Evolutionary conservation across 2,329 filamentous ascomycete species (phyloP), one percentile per base, ranked within the genome.

Genomic region (Pezicula radicicola): DNA sequence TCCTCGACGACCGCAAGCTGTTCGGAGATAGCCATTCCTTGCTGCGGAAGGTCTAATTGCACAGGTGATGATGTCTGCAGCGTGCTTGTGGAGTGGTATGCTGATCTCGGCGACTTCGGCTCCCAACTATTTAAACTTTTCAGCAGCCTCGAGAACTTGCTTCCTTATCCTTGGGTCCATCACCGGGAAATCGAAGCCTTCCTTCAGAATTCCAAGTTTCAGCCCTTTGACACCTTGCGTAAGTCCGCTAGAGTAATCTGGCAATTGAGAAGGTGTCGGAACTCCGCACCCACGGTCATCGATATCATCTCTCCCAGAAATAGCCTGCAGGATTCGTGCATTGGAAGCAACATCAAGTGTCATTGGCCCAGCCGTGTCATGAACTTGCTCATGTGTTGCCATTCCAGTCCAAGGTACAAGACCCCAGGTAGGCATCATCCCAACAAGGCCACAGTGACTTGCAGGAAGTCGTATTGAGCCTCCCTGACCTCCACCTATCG

Each of bases 401-500:
- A 78, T 68, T 15, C 50, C 50, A 6, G 50, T 52, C 19, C 30
- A 52, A n/a, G 50, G 50, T 2, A 52, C 50, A 36, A 52, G 50
- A 5, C 50, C 50, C 18, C 28, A 48, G 15, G 48, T 50, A 41
- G 30, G 30, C 30, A 5, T 33, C 30, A 33, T 33, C 30, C 30
- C 46, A 37, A 41, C 30, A 27, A 39, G 16, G 16, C 46, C 46
- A 16, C 33, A 41, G 36, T 40, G 28, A 27, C 18, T 25, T 19
- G 75, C 72, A 8, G 63, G 63, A 9, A 64, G 54, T 16, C 65
- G 51, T 18, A 67, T 63, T 21, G 66, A 71, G 3, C 76, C 76
- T 1, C 72, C 75, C 41, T 85, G 76, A 62, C 85, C 83, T 0
- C 82, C 84, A 1, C 80, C 81, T 13, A 84, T 72, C 0, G 73